A percentile compares a stretch with the other conserved stretches of the same genome.
Evolutionary conservation across 2,329 filamentous ascomycete species (phyloP).

Genomic region (Alternaria atra): DNA sequence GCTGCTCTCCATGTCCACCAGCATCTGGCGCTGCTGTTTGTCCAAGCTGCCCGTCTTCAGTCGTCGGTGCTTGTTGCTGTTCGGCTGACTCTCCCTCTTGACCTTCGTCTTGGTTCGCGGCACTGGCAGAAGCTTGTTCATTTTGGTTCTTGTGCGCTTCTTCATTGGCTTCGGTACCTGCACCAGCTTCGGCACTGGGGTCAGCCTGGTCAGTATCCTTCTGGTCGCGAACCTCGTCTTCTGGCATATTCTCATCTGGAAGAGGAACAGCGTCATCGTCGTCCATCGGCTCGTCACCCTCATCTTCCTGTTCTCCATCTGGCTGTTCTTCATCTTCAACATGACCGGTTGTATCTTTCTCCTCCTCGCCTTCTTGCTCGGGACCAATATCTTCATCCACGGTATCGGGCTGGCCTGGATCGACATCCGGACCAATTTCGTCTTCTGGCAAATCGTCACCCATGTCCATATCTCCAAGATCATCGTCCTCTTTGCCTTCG

Average conservation of each 20-base stretch:
- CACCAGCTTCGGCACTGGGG: constrained; percentile 66
- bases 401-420: constrained; percentile 42
- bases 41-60: constrained; percentile 66
- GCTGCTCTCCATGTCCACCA: constrained; percentile 47
- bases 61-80: constrained; percentile 69
- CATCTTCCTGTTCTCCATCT: constrained; percentile 57
- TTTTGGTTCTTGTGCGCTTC: constrained; percentile 63
- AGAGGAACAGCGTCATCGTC: constrained; percentile 50
- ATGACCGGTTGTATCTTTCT: constrained; percentile 47
- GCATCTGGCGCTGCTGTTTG: constrained; percentile 48
- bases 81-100: constrained; percentile 71
- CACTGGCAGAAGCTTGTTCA: constrained; percentile 64
- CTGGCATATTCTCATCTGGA: constrained; percentile 62
- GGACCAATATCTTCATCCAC: constrained; percentile 45
- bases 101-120: constrained; percentile 71
- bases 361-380: constrained; percentile 47
- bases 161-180: constrained; percentile 72
- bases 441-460: constrained; percentile 48
- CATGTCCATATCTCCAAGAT: constrained; percentile 47
- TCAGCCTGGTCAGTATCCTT: constrained; percentile 62
- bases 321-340: constrained; percentile 53
- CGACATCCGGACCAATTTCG: constrained; percentile 43
- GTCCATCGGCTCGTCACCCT: constrained; percentile 58
- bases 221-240: constrained; percentile 56
- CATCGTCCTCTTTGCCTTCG: constrained; percentile 63